phyloP scores from a whole-genome alignment of 495 filamentous ascomycete species.

The Podospora pseudoanserina region DNA sequence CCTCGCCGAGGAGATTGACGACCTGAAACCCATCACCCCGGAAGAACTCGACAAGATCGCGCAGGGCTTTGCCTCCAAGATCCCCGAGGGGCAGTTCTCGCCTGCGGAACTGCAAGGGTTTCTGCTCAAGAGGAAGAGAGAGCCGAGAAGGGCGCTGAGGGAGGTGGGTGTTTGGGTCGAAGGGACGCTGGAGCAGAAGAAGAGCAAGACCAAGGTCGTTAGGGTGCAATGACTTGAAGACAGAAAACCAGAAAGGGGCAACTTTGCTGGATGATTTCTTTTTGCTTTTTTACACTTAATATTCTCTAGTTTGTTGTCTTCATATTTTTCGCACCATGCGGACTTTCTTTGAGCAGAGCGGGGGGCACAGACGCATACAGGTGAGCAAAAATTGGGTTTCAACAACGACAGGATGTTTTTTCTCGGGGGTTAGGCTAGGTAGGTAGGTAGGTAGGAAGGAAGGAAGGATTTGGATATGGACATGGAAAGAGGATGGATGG shows the following conservation, averaged over 20 bases:
- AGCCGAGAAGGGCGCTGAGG: conserved; percentile 54
- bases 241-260: too few species aligned
- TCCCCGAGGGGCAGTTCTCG: conserved; percentile 51
- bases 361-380: too few species aligned
- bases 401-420: too few species aligned
- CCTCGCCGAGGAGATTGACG: conserved; percentile 20
- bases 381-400: too few species aligned
- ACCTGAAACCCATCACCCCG: neutral
- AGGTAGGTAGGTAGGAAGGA: too few species aligned
- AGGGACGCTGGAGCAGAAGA: conserved; percentile 44
- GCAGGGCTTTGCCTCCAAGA: conserved; percentile 41
- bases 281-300: too few species aligned
- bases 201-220: conserved; percentile 37
- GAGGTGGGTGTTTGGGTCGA: conserved; percentile 56
- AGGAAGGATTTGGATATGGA: neutral
- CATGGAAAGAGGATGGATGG: neutral
- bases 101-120: conserved; percentile 73
- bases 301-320: too few species aligned
- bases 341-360: too few species aligned
- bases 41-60: conserved; percentile 42
- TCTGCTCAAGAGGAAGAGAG: conserved; percentile 60
- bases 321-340: too few species aligned
- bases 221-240: conserved; percentile 30
- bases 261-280: too few species aligned
- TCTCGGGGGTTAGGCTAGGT: too few species aligned